These are phyloP conservation scores for Colletotrichum kahawae DNA, from an alignment of 2,329 filamentous ascomycete species.

Conservation along the genomic window DNA sequence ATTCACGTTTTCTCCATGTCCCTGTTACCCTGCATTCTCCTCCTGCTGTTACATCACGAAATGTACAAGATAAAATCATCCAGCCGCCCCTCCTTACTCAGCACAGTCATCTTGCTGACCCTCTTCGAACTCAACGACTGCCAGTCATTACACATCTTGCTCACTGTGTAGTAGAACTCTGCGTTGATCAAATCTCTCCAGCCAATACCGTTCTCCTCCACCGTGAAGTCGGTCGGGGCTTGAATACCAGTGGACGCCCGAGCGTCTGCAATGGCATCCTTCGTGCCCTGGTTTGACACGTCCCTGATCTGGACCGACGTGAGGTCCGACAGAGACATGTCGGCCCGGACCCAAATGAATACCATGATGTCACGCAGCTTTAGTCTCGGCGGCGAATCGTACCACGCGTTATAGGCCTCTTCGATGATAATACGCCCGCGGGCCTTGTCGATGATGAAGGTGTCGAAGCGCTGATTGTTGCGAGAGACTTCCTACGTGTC, in stretches of 20 bases:
- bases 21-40: not conserved
- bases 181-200: not conserved
- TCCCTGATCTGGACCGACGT: not conserved
- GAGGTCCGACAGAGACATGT: not conserved
- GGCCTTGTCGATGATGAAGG: not conserved
- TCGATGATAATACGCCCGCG: not conserved
- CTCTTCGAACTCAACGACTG: not conserved
- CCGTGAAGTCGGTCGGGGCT: not conserved
- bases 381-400: not conserved
- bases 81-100: not conserved
- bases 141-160: not conserved
- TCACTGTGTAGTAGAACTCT: not conserved
- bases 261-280: not conserved
- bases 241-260: not conserved
- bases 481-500: not conserved
- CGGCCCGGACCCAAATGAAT: not conserved
- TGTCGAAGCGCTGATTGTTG: not conserved
- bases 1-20: no score
- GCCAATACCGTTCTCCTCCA: not conserved
- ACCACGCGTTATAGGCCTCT: not conserved
- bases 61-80: not conserved
- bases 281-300: not conserved
- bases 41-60: not conserved
- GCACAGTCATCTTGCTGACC: not conserved
- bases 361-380: not conserved